Percentiles rank a stretch among this genome's conserved stretches.
phyloP scores from a whole-genome alignment of 805 yeast genomes.

The Ogataea ramenticola region DNA sequence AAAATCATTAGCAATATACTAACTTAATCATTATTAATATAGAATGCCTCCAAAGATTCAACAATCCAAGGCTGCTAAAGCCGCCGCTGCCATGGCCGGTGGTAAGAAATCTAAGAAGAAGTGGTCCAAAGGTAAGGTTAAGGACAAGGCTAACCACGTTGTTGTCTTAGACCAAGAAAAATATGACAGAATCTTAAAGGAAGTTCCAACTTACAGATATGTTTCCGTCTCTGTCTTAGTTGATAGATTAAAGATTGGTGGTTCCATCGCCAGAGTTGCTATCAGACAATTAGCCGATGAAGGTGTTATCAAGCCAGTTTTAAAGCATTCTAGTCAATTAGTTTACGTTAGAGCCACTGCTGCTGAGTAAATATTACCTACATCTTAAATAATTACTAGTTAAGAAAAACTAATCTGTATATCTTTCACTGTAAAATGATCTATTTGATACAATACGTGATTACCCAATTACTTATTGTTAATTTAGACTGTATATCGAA shows the following conservation, averaged over 20 bases:
- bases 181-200: slow-evolving; percentile 99
- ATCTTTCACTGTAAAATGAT: background rate
- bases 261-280: slow-evolving; percentile 98
- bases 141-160: slow-evolving; percentile 99
- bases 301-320: slow-evolving; percentile 91
- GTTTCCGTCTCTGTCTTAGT: slow-evolving; percentile 97
- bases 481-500: too few relatives aligned
- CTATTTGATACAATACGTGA: too few relatives aligned
- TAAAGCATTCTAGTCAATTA: slow-evolving; percentile 93
- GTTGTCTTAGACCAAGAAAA: slow-evolving; percentile 96
- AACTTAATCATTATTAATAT: slow-evolving; percentile 10
- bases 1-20: too few relatives aligned
- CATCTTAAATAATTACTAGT: background rate
- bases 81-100: slow-evolving; percentile 99
- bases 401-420: background rate
- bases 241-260: slow-evolving; percentile 99
- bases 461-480: too few relatives aligned
- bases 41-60: slow-evolving; percentile 99
- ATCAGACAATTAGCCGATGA: slow-evolving; percentile 90
- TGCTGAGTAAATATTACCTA: slow-evolving; percentile 37
- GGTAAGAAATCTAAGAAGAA: slow-evolving; percentile 99
- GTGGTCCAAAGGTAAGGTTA: slow-evolving; percentile 99
- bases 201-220: slow-evolving; percentile 97
- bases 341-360: slow-evolving; percentile 85
- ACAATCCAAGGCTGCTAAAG: slow-evolving; percentile 99